A percentile compares a stretch with the other conserved stretches of the same genome.
phyloP scores from a whole-genome alignment of 345 rosid genomes.

The Gynandropsis gynandra region DNA sequence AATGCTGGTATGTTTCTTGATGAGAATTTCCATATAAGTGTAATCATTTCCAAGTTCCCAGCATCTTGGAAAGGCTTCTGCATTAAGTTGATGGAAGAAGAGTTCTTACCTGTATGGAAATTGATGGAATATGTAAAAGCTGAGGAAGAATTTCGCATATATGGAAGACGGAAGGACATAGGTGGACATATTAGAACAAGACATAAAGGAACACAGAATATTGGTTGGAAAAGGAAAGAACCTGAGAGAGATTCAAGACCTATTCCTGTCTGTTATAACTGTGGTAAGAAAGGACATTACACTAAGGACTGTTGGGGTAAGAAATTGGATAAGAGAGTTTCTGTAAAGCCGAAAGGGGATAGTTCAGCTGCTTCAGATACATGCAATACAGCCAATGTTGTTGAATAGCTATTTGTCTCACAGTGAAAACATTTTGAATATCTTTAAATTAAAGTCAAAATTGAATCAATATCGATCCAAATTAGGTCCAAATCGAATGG shows the following conservation, averaged over 20 bases:
- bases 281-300: constrained; percentile 69
- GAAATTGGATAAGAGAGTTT: constrained; percentile 29
- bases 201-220: constrained; percentile 21
- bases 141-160: constrained; percentile 45
- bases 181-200: constrained; percentile 25
- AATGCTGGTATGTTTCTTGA: constrained; percentile 53
- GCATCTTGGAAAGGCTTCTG: constrained; percentile 73
- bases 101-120: constrained; percentile 44
- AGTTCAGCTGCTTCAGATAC: constrained; percentile 13
- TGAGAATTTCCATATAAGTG: constrained; percentile 68
- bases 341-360: constrained; percentile 18
- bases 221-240: constrained; percentile 34
- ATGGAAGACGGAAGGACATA: constrained; percentile 23
- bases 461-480: no score
- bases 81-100: constrained; percentile 44
- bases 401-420: background rate
- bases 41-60: constrained; percentile 70
- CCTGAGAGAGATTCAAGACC: constrained; percentile 32
- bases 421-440: no score
- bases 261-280: constrained; percentile 32
- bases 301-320: constrained; percentile 39
- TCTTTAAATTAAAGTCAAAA: no score
- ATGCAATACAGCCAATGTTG: constrained; percentile 17
- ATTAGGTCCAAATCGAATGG: no score
- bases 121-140: constrained; percentile 48